These are phyloP conservation scores for Skeletonema potamos DNA, from an alignment of 108 stramenopile species.

Conservation along the genomic window DNA sequence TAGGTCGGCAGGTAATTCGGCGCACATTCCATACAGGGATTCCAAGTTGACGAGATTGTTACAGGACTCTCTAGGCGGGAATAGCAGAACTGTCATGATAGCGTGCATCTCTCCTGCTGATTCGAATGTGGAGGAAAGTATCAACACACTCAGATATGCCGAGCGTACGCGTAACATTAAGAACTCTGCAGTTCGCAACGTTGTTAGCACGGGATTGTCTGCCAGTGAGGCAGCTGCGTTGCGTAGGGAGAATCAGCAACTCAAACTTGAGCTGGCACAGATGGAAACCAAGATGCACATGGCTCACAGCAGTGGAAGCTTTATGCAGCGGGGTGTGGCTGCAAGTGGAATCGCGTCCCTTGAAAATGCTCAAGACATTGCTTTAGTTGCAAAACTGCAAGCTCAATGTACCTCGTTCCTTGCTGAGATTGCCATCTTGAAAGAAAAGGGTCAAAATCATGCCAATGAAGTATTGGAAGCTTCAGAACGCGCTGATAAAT, in stretches of 20 bases:
- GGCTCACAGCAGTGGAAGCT: background rate
- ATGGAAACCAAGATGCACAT: conserved; percentile 33
- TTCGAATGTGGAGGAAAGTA: conserved; percentile 78
- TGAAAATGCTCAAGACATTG: conserved; percentile 23
- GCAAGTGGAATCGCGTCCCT: background rate
- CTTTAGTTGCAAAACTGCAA: conserved; percentile 28
- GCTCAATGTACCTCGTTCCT: conserved; percentile 47
- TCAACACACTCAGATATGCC: conserved; percentile 92
- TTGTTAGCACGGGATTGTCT: conserved; percentile 62
- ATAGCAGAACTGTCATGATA: conserved; percentile 78
- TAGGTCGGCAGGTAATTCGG: background rate
- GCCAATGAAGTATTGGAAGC: conserved; percentile 52
- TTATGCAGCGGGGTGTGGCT: background rate
- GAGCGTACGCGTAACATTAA: conserved; percentile 85
- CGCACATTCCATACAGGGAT: conserved; percentile 91
- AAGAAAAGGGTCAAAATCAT: conserved; percentile 15
- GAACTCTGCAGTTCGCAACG: conserved; percentile 82
- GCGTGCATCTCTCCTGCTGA: conserved; percentile 79
- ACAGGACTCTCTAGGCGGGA: conserved; percentile 83
- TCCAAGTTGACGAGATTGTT: conserved; percentile 88
- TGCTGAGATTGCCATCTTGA: conserved; percentile 41
- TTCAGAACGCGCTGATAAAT: conserved; percentile 55
- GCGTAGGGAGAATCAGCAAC: conserved; percentile 69
- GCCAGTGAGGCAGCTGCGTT: conserved; percentile 69
- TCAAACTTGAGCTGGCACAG: conserved; percentile 59